Evolutionary conservation across 371 early-diverging fungal genomes (phyloP).

Genomic region (Amoeboaphelidium occidentale): DNA sequence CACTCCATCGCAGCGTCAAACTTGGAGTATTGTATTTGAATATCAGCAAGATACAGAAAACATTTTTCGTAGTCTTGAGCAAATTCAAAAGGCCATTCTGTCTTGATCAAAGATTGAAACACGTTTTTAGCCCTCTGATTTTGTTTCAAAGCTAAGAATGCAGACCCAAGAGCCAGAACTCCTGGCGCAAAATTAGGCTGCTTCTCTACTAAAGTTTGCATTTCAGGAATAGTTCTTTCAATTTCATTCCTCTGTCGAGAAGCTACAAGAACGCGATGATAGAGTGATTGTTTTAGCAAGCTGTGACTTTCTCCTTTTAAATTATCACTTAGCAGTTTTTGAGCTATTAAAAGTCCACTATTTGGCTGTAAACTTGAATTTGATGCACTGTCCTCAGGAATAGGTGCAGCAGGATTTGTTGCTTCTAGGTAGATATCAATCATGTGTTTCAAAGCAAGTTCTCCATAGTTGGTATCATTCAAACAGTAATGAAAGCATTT

Average conservation of each 20-base stretch:
- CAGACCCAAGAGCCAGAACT: conserved; percentile 13
- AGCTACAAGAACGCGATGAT: conserved; percentile 17
- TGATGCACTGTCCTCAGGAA: conserved; percentile 20
- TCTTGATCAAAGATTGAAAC: conserved; percentile 18
- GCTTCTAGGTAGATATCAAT: conserved; percentile 18
- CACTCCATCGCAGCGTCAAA: conserved; percentile 20
- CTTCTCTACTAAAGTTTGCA: not conserved
- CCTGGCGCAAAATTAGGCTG: not conserved
- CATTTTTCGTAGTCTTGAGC: conserved; percentile 16
- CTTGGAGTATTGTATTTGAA: conserved; percentile 20
- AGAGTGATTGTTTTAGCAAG: conserved; percentile 11
- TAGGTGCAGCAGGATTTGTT: conserved; percentile 13
- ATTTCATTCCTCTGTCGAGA: conserved; percentile 18
- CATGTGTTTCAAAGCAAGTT: conserved; percentile 13
- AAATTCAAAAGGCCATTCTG: conserved; percentile 15
- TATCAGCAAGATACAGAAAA: conserved; percentile 18
- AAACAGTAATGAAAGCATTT: conserved; percentile 15
- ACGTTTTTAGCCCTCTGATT: conserved; percentile 20
- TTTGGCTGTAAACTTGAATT: conserved; percentile 6
- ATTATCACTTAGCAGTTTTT: not conserved
- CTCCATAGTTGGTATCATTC: conserved; percentile 16
- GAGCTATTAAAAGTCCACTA: not conserved
- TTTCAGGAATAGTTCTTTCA: conserved; percentile 5
- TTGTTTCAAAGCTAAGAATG: conserved; percentile 20
- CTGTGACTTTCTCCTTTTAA: not conserved